phyloP scores from a whole-genome alignment of 2,329 filamentous ascomycete species.

The Pseudogymnoascus sp. region DNA sequence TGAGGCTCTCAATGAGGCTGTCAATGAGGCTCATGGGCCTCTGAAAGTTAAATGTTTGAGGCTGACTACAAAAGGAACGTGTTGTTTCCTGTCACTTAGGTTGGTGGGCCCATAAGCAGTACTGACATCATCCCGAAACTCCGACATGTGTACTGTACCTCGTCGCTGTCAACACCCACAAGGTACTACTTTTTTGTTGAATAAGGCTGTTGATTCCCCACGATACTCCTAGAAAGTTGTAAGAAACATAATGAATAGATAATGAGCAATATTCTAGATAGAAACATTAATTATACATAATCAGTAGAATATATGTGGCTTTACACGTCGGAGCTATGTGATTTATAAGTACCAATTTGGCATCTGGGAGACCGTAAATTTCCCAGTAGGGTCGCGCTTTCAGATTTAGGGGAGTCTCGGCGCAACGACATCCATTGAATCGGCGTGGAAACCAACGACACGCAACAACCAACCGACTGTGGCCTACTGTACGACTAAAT shows the following conservation, averaged over 20 bases:
- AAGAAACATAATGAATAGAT: not conserved
- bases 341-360: not conserved
- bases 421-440: not conserved
- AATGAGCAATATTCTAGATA: not conserved
- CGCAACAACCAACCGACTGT: not conserved
- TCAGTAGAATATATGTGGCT: not conserved
- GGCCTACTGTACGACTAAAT: not conserved
- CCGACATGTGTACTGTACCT: slow-evolving; percentile 4
- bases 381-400: slow-evolving; percentile 1
- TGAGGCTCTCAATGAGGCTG: too few species aligned
- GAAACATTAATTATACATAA: not conserved
- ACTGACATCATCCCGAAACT: slow-evolving; percentile 5
- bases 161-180: not conserved
- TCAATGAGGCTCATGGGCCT: too few species aligned
- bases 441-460: not conserved
- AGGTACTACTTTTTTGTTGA: not conserved
- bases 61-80: not conserved
- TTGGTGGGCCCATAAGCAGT: not conserved
- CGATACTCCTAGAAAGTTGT: not conserved
- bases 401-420: slow-evolving; percentile 5
- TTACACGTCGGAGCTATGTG: not conserved
- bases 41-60: not conserved
- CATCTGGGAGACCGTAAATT: slow-evolving; percentile 3
- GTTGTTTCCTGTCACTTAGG: not conserved
- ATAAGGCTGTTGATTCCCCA: not conserved